Evolutionary conservation across 2,329 filamentous ascomycete genomes (phyloP).

Genomic region (Akanthomyces muscarius): DNA sequence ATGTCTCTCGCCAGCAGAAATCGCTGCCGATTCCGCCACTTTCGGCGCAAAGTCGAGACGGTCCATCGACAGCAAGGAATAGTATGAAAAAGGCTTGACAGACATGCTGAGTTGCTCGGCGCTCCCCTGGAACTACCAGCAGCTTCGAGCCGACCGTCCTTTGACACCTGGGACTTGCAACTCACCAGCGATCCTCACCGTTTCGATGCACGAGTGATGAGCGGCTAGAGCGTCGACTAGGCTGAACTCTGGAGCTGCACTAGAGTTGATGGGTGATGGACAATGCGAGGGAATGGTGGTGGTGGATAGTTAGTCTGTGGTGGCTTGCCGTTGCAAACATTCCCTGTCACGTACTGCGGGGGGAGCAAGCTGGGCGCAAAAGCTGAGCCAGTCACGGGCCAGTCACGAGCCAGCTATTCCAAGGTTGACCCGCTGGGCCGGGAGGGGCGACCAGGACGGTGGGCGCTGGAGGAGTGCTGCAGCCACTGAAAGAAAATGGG

Average conservation of each 20-base stretch:
- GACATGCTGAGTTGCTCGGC: too few relatives aligned
- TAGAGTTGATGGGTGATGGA: neutral
- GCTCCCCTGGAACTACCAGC: too few relatives aligned
- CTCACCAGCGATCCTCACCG: too few relatives aligned
- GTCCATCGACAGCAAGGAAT: neutral
- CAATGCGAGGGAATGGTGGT: neutral
- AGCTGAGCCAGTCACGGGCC: slow-evolving; percentile 12
- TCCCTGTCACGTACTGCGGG: neutral
- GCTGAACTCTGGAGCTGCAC: neutral
- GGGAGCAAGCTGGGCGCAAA: neutral
- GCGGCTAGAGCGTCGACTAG: too few relatives aligned
- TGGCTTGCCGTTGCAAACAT: neutral
- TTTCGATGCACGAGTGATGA: too few relatives aligned
- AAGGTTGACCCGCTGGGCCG: slow-evolving; percentile 3
- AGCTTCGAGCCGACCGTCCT: too few relatives aligned
- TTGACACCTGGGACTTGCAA: too few relatives aligned
- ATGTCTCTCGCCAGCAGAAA: neutral
- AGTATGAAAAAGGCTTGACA: too few relatives aligned
- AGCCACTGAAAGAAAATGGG: neutral
- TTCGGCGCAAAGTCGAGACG: neutral
- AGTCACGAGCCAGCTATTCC: slow-evolving; percentile 10
- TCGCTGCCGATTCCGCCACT: neutral
- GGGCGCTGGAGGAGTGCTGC: neutral
- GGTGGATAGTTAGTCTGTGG: neutral
- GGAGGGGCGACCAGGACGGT: neutral